Base-by-base conservation (phyloP, 768 basidiomycete genomes). In the Phanerochaete carnosa region DNA sequence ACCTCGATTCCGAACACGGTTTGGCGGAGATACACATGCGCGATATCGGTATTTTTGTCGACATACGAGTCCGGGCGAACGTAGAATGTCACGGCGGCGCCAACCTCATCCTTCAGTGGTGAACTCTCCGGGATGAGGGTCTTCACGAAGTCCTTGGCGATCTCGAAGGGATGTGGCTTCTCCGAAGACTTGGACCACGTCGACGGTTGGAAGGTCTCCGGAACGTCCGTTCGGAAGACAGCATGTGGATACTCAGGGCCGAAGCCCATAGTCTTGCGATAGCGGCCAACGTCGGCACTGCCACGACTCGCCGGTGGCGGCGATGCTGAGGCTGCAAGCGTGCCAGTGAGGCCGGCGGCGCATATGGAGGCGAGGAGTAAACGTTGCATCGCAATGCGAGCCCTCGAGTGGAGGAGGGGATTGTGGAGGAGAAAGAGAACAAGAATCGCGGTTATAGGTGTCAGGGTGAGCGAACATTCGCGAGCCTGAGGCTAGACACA, bases 1-100 rank as follows among this genome's bases (percentile, higher is more conserved):
- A 99, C 93, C 69, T 96, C 92, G 47, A 96, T 77, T 15, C 93
- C 94, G 59, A 90, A 87, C 68, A 95, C 76, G 60, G 90, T 63
- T 76, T 99, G 95, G 65, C 88, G 83, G 62, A 89, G 86, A 71
- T 95, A 96, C 66, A 94, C 80, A 74, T 98, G 94, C 29, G 92
- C 89, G 54, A 97, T 81, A n/a, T 90, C 90, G 2, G 92, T 94
- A 62, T 83, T 84, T 60, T 77, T 74, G 76, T 98, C 95, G 50
- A 91, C 93, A 74, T 96, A 95, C 15, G 90, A 92, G 75, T 94
- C 91, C 58, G 85, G 77, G 58, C 92, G 86, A 63, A 95, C 83
- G 70, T 77, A 76, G 70, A 84, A 90, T 37, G 73, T 65, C 30
- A 77, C 70, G 58, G 80, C 72, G 30, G 75, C 72, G 54, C 43